Conservation (phyloP, 2,329 filamentous ascomycete species). For the Botrytis paeoniae region DNA sequence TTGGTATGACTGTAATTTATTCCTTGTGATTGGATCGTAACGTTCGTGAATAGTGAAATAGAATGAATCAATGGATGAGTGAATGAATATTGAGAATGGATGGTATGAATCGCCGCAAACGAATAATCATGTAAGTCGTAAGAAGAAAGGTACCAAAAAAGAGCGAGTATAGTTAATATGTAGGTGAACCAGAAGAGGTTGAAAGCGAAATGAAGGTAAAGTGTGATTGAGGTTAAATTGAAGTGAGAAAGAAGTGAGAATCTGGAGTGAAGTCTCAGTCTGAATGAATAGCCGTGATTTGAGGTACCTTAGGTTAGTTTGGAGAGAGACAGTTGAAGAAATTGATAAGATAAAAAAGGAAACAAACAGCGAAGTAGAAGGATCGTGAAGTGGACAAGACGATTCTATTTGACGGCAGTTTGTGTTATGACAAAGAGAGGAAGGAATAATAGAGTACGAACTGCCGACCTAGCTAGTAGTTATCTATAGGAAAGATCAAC, state of each 20-base stretch:
- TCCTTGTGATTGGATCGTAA: background rate
- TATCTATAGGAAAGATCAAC: background rate
- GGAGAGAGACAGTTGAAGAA: background rate
- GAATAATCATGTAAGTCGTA: background rate
- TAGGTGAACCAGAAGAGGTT: background rate
- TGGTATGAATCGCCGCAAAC: background rate
- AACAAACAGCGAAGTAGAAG: background rate
- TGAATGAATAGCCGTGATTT: background rate
- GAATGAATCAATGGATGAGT: background rate
- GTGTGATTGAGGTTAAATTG: background rate
- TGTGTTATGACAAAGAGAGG: background rate
- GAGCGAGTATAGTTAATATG: constrained; percentile 2
- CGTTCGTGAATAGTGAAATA: background rate
- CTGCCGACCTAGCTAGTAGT: background rate
- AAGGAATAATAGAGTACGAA: background rate
- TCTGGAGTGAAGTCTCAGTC: background rate
- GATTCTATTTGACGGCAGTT: background rate
- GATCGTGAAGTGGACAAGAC: background rate
- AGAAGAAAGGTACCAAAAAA: constrained; percentile 10
- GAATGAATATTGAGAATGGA: background rate
- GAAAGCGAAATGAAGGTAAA: background rate
- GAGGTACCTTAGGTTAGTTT: constrained; percentile 1
- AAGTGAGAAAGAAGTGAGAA: background rate
- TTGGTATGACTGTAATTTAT: constrained; percentile 1
- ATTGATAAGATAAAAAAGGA: background rate